Conservation (phyloP, 176 grass and related monocot species). For the Zoysia japonica region DNA sequence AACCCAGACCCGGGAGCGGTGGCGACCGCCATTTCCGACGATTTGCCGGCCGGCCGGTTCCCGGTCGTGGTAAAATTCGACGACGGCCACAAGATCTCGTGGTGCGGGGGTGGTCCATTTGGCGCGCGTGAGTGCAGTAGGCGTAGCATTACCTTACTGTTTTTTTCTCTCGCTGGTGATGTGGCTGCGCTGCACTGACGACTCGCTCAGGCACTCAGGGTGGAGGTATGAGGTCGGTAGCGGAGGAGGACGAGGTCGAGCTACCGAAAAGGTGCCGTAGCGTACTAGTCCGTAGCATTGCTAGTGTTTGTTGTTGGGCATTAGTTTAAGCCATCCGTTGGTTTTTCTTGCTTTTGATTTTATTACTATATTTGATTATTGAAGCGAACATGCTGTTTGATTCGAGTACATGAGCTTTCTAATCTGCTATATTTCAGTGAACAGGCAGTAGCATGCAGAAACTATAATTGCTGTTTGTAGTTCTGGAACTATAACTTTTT, state of each 20-base stretch:
- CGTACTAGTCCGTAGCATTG: slow-evolving; percentile 4
- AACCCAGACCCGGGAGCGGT: slow-evolving; percentile 18
- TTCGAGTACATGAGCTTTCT: neutral
- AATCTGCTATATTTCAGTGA: neutral
- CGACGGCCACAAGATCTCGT: slow-evolving; percentile 47
- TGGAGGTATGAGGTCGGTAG: neutral
- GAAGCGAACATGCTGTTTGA: neutral
- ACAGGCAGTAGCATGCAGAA: neutral
- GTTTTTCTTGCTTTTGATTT: neutral
- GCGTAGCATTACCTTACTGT: neutral
- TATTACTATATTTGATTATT: neutral
- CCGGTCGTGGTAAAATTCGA: slow-evolving; percentile 29
- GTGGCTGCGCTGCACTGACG: neutral
- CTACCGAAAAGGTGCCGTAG: neutral
- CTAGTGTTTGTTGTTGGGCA: slow-evolving; percentile 14
- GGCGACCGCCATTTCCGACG: slow-evolving; percentile 8
- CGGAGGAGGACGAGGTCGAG: neutral
- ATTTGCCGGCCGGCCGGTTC: neutral
- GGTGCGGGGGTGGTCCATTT: slow-evolving; percentile 48
- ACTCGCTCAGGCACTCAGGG: neutral
- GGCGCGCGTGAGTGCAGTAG: slow-evolving; percentile 16
- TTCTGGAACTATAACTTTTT: neutral
- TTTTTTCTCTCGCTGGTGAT: neutral
- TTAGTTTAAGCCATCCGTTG: neutral
- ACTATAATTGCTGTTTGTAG: neutral